Percentiles rank a stretch among this genome's conserved stretches.
These are phyloP conservation scores for Fistulinella staudtii DNA, from an alignment of 1,284 basidiomycete species.

Conservation along the genomic window DNA sequence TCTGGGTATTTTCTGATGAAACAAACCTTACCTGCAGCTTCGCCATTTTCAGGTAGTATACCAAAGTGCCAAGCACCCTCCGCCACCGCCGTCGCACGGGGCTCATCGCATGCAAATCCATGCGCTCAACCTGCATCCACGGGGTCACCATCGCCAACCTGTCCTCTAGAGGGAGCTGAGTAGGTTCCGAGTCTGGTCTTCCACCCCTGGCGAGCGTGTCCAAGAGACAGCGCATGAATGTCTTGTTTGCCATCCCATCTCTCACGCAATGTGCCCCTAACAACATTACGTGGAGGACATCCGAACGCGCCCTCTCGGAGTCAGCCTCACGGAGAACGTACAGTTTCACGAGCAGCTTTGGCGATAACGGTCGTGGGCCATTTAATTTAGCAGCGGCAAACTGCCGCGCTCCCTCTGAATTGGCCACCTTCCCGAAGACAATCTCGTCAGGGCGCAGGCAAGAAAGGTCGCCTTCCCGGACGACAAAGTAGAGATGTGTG, in stretches of 20 bases:
- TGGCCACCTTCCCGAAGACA: background rate
- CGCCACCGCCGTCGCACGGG: slow-evolving; percentile 44
- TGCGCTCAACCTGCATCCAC: slow-evolving; percentile 37
- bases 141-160: slow-evolving; percentile 42
- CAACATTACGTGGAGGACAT: background rate
- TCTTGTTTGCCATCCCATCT: background rate
- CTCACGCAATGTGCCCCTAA: background rate
- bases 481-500: background rate
- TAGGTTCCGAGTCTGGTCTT: background rate
- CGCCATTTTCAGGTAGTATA: slow-evolving; percentile 32
- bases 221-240: background rate
- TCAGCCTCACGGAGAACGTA: background rate
- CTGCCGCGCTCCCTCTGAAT: background rate
- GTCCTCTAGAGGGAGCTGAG: slow-evolving; percentile 30
- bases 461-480: background rate
- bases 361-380: background rate
- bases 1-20: background rate
- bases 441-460: background rate
- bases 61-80: slow-evolving; percentile 41
- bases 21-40: slow-evolving; percentile 9
- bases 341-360: background rate
- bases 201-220: background rate
- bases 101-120: slow-evolving; percentile 25
- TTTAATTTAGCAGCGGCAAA: background rate
- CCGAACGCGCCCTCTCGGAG: background rate